Evolutionary conservation across 2,329 filamentous ascomycete genomes (phyloP).

Genomic region (Penicillium paneum): DNA sequence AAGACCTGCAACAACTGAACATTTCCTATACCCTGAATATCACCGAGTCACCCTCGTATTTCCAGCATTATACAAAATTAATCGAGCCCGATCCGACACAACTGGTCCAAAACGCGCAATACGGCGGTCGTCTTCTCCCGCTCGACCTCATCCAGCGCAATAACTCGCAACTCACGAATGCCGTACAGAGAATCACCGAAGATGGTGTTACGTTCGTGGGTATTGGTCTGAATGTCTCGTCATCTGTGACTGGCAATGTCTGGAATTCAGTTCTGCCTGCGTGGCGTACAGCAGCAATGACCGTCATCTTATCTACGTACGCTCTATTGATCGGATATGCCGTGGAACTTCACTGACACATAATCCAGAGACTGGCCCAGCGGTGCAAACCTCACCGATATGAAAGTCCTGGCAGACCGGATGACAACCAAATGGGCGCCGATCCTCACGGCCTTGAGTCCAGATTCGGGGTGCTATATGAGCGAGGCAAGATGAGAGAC

Average conservation of each 20-base stretch:
- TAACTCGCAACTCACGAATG: constrained; percentile 2
- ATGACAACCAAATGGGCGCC: background rate
- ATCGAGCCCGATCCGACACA: background rate
- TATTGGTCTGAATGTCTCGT: constrained; percentile 2
- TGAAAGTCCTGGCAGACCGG: background rate
- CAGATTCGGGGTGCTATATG: background rate
- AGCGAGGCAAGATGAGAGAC: background rate
- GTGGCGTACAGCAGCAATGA: constrained; percentile 4
- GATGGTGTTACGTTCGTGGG: constrained; percentile 1
- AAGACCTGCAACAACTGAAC: constrained; percentile 4
- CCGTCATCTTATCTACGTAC: constrained; percentile 4
- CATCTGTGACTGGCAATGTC: constrained; percentile 4
- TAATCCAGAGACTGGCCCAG: background rate
- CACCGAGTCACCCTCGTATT: constrained; percentile 5
- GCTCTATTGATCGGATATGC: background rate
- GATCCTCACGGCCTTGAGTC: background rate
- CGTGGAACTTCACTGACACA: background rate
- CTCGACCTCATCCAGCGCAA: background rate
- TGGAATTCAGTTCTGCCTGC: constrained; percentile 5
- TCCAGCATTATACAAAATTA: constrained; percentile 5
- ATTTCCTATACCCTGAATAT: constrained; percentile 5
- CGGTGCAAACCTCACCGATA: background rate
- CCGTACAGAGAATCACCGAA: background rate
- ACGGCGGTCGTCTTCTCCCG: constrained; percentile 9
- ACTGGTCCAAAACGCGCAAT: constrained; percentile 3